phyloP scores from a whole-genome alignment of 345 rosid genomes.

The Dovyalis caffra region DNA sequence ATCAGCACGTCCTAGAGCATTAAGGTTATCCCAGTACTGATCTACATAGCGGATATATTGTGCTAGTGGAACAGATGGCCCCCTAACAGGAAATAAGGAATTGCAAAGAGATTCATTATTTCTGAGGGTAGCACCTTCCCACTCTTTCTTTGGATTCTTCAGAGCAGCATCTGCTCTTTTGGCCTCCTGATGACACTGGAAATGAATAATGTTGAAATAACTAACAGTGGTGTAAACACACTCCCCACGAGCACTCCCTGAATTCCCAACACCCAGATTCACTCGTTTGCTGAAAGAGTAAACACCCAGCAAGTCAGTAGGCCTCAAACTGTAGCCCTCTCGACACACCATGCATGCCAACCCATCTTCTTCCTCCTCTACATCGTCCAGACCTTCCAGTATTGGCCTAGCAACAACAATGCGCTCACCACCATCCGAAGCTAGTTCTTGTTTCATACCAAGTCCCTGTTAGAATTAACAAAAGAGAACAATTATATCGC shows the following conservation, averaged over 20 bases:
- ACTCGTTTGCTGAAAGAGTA: constrained; percentile 92
- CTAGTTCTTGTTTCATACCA: constrained; percentile 82
- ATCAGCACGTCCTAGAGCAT: constrained; percentile 89
- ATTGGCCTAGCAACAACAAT: constrained; percentile 75
- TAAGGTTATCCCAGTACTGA: constrained; percentile 96
- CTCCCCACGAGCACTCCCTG: constrained; percentile 95
- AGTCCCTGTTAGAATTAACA: constrained; percentile 53
- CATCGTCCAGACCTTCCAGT: constrained; percentile 95
- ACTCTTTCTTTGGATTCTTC: constrained; percentile 97
- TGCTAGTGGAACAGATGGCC: constrained; percentile 72
- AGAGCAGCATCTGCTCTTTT: constrained; percentile 95
- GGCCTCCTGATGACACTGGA: constrained; percentile 99
- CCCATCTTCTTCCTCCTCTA: constrained; percentile 96
- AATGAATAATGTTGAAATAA: constrained; percentile 88
- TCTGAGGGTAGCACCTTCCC: constrained; percentile 97
- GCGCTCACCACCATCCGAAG: constrained; percentile 90
- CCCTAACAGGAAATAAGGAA: constrained; percentile 89
- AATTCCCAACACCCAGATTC: constrained; percentile 82
- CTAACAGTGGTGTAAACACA: constrained; percentile 98
- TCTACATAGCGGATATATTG: constrained; percentile 86
- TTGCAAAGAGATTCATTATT: constrained; percentile 98
- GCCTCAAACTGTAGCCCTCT: constrained; percentile 95
- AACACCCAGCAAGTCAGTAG: constrained; percentile 84
- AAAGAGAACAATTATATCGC: not conserved
- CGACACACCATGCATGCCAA: constrained; percentile 98